Conservation (phyloP, 2,329 filamentous ascomycete species). For the Colletotrichum lentis region DNA sequence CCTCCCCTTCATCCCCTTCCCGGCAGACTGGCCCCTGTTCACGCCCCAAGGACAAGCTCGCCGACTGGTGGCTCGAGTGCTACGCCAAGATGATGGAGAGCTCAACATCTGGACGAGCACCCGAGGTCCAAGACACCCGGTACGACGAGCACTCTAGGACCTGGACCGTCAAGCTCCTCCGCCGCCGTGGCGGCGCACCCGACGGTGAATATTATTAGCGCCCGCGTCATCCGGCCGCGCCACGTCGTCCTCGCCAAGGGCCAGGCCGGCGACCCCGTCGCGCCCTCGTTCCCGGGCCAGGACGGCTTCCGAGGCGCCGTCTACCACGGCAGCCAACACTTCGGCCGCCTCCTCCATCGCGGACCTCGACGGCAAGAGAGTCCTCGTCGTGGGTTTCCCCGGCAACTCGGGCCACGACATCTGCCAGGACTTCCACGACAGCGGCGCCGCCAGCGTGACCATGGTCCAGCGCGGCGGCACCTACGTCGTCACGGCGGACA, state of each 20-base stretch:
- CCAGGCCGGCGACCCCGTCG: slow-evolving; percentile 71
- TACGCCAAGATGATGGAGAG: slow-evolving; percentile 72
- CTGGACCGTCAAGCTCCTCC: slow-evolving; percentile 64
- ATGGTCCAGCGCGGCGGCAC: slow-evolving; percentile 75
- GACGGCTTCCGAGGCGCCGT: slow-evolving; percentile 66
- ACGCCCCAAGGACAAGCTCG: slow-evolving; percentile 77
- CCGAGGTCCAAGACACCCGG: slow-evolving; percentile 55
- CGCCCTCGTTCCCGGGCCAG: slow-evolving; percentile 64
- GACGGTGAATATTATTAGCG: slow-evolving; percentile 49
- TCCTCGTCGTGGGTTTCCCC: slow-evolving; percentile 71
- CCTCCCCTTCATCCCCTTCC: slow-evolving; percentile 71
- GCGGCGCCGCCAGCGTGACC: slow-evolving; percentile 69
- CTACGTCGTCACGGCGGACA: slow-evolving; percentile 66
- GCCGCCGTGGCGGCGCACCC: slow-evolving; percentile 12
- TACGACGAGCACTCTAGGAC: slow-evolving; percentile 59
- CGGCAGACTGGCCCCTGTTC: slow-evolving; percentile 72
- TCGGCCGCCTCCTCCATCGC: slow-evolving; percentile 12
- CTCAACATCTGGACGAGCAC: slow-evolving; percentile 72
- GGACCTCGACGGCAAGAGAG: slow-evolving; percentile 62
- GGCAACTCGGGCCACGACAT: slow-evolving; percentile 77
- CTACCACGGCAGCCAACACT: slow-evolving; percentile 60
- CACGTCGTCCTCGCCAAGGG: slow-evolving; percentile 75
- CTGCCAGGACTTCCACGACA: slow-evolving; percentile 71
- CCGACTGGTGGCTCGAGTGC: slow-evolving; percentile 72
- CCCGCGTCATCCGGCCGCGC: slow-evolving; percentile 64